Evolutionary conservation across 2,329 filamentous ascomycete genomes (phyloP).

Genomic region (Diaporthe citriasiana): DNA sequence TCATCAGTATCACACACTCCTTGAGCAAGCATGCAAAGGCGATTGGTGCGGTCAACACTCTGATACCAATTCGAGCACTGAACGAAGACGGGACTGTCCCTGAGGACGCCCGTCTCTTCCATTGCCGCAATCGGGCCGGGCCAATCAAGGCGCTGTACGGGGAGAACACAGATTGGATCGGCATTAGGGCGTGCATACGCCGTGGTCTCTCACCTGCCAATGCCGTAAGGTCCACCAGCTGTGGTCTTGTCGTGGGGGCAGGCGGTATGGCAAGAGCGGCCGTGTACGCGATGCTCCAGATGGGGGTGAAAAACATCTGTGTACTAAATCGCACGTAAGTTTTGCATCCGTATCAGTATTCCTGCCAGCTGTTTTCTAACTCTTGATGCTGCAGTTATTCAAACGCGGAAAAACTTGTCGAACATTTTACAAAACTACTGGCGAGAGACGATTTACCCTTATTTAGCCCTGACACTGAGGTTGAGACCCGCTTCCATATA

Average conservation of each 20-base stretch:
- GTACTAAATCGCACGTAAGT: slow-evolving; percentile 77
- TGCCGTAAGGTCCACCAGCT: slow-evolving; percentile 68
- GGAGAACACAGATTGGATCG: slow-evolving; percentile 87
- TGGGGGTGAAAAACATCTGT: slow-evolving; percentile 82
- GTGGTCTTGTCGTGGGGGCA: slow-evolving; percentile 73
- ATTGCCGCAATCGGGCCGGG: slow-evolving; percentile 74
- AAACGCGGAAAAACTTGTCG: slow-evolving; percentile 77
- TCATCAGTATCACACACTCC: slow-evolving; percentile 77
- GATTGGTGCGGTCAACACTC: slow-evolving; percentile 82
- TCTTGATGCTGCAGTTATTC: slow-evolving; percentile 48
- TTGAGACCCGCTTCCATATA: slow-evolving; percentile 67
- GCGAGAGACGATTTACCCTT: slow-evolving; percentile 58
- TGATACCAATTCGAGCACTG: slow-evolving; percentile 77
- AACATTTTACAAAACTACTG: slow-evolving; percentile 76
- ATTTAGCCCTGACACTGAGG: slow-evolving; percentile 57
- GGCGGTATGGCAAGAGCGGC: slow-evolving; percentile 85
- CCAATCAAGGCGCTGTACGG: slow-evolving; percentile 79
- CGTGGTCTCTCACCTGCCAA: slow-evolving; percentile 81
- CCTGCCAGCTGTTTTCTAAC: neutral
- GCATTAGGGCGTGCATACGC: slow-evolving; percentile 80
- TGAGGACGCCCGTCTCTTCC: slow-evolving; percentile 65
- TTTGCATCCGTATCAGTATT: neutral
- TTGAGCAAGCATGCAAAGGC: slow-evolving; percentile 80
- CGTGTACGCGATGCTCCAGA: slow-evolving; percentile 82
- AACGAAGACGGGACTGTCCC: slow-evolving; percentile 70